Evolutionary conservation across 495 filamentous ascomycete species (phyloP), one percentile per base, ranked within the genome.

Genomic region (Bryoglossum gracile): DNA sequence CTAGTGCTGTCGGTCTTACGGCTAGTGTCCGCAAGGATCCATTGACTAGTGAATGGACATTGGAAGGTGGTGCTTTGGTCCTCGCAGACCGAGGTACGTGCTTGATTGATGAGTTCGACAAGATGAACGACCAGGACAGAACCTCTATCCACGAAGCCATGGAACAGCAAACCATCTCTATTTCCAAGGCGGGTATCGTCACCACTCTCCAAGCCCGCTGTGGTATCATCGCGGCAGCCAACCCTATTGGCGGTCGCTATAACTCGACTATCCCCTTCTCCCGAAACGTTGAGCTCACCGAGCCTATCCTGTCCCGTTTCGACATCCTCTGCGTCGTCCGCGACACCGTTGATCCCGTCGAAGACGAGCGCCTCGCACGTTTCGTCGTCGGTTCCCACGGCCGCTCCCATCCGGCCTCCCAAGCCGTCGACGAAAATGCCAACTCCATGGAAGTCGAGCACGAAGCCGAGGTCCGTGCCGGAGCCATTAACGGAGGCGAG

Each of bases 111-210:
- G 94, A 99, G 65, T 99, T 99, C 65, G 94, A 99, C 77, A 99
- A 99, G 75, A 99, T 99, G 94, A 99, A 99, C 68, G 94, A 99
- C 63, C 89, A 97, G 58, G 94, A 99, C 64, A 66, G 92, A 35
- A 99, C 94, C 1, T 94, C 87, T 18, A 99, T 99, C 63, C 94
- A 99, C 75, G 94, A 99, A 74, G 94, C 94, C 49, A 99, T 99
- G 94, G 94, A 99, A 65, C 94, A 99, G 66, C 94, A 99, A 64
- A 97, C 94, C n/a, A 99, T 99, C 56, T 99, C 94, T 44, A 97
- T 99, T 65, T 95, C 89, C 49, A 99, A 99, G 65, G 94, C 94
- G 5, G 94, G 94, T 63, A 99, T 99, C 50, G 94, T 99, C 18
- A 97, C 94, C 0, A 96, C 94, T 1, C 73, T 99, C 2, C 92